Evolutionary conservation across 345 rosid genomes (phyloP).

Genomic region (Rubroshorea leprosula): DNA sequence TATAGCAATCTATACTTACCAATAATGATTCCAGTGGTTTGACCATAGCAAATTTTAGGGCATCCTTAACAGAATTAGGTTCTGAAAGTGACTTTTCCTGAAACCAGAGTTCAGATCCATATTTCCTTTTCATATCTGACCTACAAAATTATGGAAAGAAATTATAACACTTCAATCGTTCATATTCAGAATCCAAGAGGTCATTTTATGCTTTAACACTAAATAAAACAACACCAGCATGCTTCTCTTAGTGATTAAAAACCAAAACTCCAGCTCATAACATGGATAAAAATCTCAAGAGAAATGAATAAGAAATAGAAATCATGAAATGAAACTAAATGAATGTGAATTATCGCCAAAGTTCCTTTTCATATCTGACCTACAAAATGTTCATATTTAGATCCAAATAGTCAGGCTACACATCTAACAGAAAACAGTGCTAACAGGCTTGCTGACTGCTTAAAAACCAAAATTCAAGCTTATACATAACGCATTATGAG

Average conservation of each 20-base stretch:
- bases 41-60: slow-evolving; percentile 49
- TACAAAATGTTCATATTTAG: background rate
- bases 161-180: background rate
- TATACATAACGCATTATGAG: too few relatives aligned
- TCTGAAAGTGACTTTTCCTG: slow-evolving; percentile 33
- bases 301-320: background rate
- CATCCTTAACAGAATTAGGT: slow-evolving; percentile 56
- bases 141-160: slow-evolving; percentile 31
- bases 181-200: background rate
- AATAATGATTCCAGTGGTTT: slow-evolving; percentile 43
- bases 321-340: background rate
- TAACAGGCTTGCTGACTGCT: too few relatives aligned
- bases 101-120: slow-evolving; percentile 54
- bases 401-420: too few relatives aligned
- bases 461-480: too few relatives aligned
- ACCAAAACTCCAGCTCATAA: background rate
- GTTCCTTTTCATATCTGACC: background rate
- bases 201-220: background rate
- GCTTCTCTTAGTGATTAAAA: background rate
- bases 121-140: slow-evolving; percentile 50
- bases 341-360: too few relatives aligned
- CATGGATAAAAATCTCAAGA: background rate
- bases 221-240: background rate
- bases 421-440: too few relatives aligned
- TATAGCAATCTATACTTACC: slow-evolving; percentile 37